Conservation (phyloP, 2,329 filamentous ascomycete species). For the Fusarium pseudocircinatum region DNA sequence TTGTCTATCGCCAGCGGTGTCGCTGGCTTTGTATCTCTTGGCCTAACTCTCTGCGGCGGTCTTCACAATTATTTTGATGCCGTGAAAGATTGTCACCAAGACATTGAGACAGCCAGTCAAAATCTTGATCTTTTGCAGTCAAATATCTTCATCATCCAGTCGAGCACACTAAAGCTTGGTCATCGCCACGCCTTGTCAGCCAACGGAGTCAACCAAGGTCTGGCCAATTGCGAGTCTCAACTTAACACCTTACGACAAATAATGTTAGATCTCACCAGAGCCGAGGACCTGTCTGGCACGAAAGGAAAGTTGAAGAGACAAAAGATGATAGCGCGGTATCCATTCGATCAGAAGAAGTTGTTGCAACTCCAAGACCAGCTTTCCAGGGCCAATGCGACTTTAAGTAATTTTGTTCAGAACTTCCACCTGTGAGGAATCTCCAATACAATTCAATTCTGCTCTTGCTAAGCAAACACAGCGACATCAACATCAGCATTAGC, state of each 20-base stretch:
- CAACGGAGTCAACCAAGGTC: not conserved
- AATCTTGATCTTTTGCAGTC: not conserved
- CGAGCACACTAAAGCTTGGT: fast-evolving
- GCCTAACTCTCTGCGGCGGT: not conserved
- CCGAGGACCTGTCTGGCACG: fast-evolving
- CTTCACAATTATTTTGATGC: not conserved
- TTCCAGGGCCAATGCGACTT: not conserved
- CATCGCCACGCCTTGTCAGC: not conserved
- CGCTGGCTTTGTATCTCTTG: slow-evolving; percentile 8
- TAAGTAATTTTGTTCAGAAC: not conserved
- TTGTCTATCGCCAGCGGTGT: not conserved
- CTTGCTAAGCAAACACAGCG: not conserved
- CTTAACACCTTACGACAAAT: not conserved
- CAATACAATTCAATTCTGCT: no score
- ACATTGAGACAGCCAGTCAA: not conserved
- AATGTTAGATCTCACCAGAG: fast-evolving
- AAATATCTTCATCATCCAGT: not conserved
- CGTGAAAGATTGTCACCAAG: not conserved
- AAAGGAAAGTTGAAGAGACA: not conserved
- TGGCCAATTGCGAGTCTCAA: not conserved
- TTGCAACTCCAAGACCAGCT: not conserved
- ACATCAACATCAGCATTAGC: not conserved
- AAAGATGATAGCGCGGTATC: not conserved
- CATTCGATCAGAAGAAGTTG: not conserved
- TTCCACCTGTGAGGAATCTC: slow-evolving; percentile 1